Percentiles rank a stretch among this genome's conserved stretches.
These are phyloP conservation scores for Boletus reticuloceps DNA, from an alignment of 768 basidiomycete species.

Conservation along the genomic window DNA sequence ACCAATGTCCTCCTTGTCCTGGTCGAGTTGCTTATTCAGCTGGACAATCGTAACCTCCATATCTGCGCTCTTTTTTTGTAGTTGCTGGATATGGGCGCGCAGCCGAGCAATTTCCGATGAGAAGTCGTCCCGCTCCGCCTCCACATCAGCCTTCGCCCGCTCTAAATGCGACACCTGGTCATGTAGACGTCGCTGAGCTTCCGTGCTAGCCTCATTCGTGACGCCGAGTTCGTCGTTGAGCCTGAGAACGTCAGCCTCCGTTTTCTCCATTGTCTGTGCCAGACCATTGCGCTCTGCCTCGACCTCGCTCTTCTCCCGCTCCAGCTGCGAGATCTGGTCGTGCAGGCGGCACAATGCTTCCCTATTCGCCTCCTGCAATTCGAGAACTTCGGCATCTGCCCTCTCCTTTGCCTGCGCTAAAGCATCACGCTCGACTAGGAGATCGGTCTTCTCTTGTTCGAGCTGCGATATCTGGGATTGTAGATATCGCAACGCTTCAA, in stretches of 20 bases:
- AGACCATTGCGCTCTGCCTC: slow-evolving; percentile 40
- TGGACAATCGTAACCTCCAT: slow-evolving; percentile 80
- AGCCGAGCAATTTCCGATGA: slow-evolving; percentile 59
- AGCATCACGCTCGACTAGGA: slow-evolving; percentile 23
- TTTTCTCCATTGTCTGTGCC: slow-evolving; percentile 42
- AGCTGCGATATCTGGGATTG: slow-evolving; percentile 72
- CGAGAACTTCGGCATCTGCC: not conserved
- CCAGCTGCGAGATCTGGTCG: slow-evolving; percentile 9
- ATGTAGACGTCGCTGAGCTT: slow-evolving; percentile 29
- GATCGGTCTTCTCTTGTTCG: slow-evolving; percentile 57
- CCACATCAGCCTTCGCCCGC: slow-evolving; percentile 52
- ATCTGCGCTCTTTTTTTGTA: slow-evolving; percentile 80
- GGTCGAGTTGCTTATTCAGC: slow-evolving; percentile 59
- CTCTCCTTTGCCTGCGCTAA: not conserved
- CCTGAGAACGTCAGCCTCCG: slow-evolving; percentile 15
- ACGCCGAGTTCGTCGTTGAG: slow-evolving; percentile 45
- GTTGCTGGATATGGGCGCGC: slow-evolving; percentile 58
- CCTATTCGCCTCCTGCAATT: slow-evolving; percentile 12
- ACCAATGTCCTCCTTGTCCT: slow-evolving; percentile 73
- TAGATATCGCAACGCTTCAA: slow-evolving; percentile 70
- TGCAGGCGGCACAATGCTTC: slow-evolving; percentile 28
- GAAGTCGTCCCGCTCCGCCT: slow-evolving; percentile 36
- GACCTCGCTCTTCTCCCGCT: slow-evolving; percentile 49
- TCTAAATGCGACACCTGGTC: slow-evolving; percentile 10
- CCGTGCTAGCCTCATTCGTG: slow-evolving; percentile 41